Evolutionary conservation across 2,329 filamentous ascomycete genomes (phyloP).

Genomic region (Fusarium sp.): DNA sequence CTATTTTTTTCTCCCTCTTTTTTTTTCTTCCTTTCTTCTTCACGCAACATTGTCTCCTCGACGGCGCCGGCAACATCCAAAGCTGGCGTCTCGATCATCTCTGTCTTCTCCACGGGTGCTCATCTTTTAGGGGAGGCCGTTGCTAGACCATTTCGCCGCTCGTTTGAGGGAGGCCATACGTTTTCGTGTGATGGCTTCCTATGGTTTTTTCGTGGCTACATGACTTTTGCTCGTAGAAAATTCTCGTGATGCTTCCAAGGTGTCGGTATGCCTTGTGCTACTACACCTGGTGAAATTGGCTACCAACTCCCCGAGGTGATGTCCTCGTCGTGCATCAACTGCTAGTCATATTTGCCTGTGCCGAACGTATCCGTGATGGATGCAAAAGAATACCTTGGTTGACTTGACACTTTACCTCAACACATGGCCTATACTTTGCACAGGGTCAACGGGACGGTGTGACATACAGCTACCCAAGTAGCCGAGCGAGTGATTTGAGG

Average conservation of each 20-base stretch:
- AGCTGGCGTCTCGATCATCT: conserved; percentile 40
- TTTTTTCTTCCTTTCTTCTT: conserved; percentile 21
- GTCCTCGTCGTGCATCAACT: not conserved
- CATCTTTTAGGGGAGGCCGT: conserved; percentile 37
- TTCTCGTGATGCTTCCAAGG: conserved; percentile 8
- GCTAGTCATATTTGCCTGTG: not conserved
- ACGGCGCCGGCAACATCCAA: conserved; percentile 39
- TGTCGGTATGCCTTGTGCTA: not conserved
- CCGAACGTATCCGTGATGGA: not conserved
- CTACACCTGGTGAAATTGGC: not conserved
- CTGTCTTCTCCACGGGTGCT: conserved; percentile 40
- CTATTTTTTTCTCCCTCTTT: not conserved
- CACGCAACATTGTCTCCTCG: conserved; percentile 50
- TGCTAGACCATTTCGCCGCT: conserved; percentile 56
- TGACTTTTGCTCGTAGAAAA: conserved; percentile 15
- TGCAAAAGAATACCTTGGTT: not conserved
- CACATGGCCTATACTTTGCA: not conserved
- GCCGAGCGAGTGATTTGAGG: not conserved
- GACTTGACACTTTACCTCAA: not conserved
- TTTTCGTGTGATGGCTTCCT: conserved; percentile 55
- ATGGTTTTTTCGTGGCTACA: conserved; percentile 60
- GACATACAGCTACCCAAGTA: not conserved
- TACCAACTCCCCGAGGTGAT: not conserved
- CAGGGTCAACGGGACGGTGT: not conserved
- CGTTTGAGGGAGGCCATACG: conserved; percentile 59